Conservation (phyloP, 2,329 filamentous ascomycete genomes). For the Fusarium sp. region DNA sequence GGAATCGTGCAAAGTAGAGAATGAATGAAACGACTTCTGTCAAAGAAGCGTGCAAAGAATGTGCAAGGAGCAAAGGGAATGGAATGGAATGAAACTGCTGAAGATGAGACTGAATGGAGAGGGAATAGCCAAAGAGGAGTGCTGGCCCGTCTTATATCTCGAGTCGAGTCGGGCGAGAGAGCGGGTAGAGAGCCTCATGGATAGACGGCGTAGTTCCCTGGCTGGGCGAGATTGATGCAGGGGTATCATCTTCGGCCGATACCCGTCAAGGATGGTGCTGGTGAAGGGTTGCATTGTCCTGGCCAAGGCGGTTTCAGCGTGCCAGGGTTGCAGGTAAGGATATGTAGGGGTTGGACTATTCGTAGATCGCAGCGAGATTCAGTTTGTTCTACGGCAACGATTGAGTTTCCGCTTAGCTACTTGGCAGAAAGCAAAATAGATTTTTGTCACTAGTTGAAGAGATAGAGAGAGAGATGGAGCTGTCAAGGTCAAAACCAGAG, state of each 20-base stretch:
- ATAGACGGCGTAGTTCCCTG: slow-evolving; percentile 18
- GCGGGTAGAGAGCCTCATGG: slow-evolving; percentile 30
- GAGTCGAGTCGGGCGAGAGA: neutral
- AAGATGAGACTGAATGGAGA: slow-evolving; percentile 39
- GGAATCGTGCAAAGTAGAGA: slow-evolving; percentile 16
- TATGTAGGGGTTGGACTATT: slow-evolving; percentile 2
- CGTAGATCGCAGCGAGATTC: slow-evolving; percentile 25
- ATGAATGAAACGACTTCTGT: slow-evolving; percentile 46
- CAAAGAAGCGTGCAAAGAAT: slow-evolving; percentile 45
- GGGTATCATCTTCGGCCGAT: slow-evolving; percentile 24
- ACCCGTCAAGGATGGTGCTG: slow-evolving; percentile 26
- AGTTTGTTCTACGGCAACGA: neutral
- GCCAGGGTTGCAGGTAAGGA: slow-evolving; percentile 1
- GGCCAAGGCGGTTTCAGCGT: slow-evolving; percentile 36
- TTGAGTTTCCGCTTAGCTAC: neutral
- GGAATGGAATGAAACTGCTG: slow-evolving; percentile 44
- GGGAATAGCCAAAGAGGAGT: neutral
- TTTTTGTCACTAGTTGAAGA: too few species aligned
- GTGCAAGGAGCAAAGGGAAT: slow-evolving; percentile 44
- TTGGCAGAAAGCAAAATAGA: neutral
- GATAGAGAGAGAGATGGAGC: too few species aligned
- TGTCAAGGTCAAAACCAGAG: neutral
- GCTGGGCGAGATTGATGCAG: slow-evolving; percentile 18
- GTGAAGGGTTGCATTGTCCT: slow-evolving; percentile 25
- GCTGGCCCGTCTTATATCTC: slow-evolving; percentile 27